A percentile compares a stretch with the other conserved stretches of the same genome.
These are phyloP conservation scores for Apophysomyces sp. DNA, from an alignment of 371 early-diverging fungal species.

Conservation along the genomic window DNA sequence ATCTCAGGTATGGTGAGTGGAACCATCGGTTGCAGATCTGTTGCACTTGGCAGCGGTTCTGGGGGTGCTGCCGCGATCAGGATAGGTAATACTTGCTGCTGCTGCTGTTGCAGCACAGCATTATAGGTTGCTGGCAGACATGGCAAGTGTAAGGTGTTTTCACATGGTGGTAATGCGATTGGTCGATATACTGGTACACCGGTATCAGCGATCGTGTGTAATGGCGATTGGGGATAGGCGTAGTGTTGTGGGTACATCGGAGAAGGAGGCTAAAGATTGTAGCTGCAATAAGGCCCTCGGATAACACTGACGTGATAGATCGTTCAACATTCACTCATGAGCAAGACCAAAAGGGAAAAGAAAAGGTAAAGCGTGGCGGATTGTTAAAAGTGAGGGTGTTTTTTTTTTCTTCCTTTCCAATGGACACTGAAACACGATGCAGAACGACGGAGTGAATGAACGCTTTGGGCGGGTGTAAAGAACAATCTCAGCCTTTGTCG, in stretches of 20 bases:
- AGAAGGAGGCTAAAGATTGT: not conserved
- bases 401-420: not conserved
- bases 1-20: conserved; percentile 35
- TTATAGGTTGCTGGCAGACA: not conserved
- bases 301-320: not conserved
- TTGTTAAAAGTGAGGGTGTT: no score
- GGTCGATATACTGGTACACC: not conserved
- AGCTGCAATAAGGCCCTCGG: no score
- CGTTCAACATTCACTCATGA: not conserved
- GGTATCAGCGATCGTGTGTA: not conserved
- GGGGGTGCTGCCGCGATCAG: not conserved
- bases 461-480: not conserved
- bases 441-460: not conserved
- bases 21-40: conserved; percentile 25
- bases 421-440: not conserved
- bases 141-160: not conserved
- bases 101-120: no score
- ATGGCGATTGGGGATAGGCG: not conserved
- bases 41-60: conserved; percentile 30
- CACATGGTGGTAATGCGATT: not conserved
- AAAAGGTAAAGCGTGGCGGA: not conserved
- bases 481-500: not conserved
- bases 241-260: not conserved
- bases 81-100: no score
- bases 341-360: not conserved